A percentile compares a stretch with the other conserved stretches of the same genome.
These are phyloP conservation scores for Rutstroemia sp. DNA, from an alignment of 2,329 filamentous ascomycete species.

Conservation along the genomic window DNA sequence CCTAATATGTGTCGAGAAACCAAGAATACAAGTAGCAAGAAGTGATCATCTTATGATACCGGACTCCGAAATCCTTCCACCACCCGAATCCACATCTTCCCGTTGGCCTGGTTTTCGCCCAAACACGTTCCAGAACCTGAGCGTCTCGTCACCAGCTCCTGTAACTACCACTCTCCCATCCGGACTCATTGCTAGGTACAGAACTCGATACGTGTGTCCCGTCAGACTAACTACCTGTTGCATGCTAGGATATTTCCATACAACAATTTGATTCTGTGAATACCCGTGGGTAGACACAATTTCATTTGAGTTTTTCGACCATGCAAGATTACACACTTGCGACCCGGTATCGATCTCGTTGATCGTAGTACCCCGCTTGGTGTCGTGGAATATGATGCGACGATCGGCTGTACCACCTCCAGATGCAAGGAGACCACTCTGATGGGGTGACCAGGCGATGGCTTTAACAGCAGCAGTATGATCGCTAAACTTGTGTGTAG, in stretches of 20 bases:
- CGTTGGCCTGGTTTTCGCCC: constrained; percentile 67
- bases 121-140: constrained; percentile 96
- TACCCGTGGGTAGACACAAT: constrained; percentile 97
- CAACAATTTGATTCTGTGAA: constrained; percentile 95
- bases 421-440: constrained; percentile 86
- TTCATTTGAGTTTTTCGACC: constrained; percentile 96
- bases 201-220: constrained; percentile 90
- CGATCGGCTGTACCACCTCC: constrained; percentile 93
- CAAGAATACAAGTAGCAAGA: not conserved
- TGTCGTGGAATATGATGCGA: constrained; percentile 98
- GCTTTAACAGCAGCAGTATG: constrained; percentile 96
- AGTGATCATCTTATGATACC: constrained; percentile 63
- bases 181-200: constrained; percentile 96
- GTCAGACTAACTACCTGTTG: constrained; percentile 92
- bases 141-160: constrained; percentile 89
- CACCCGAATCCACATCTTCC: constrained; percentile 57
- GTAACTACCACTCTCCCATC: constrained; percentile 92
- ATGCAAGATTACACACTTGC: constrained; percentile 97
- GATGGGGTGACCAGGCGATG: constrained; percentile 95
- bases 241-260: constrained; percentile 99
- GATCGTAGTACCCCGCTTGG: constrained; percentile 68
- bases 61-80: constrained; percentile 65
- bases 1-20: not conserved
- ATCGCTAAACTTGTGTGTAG: constrained; percentile 87
- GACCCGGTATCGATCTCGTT: constrained; percentile 94